Evolutionary conservation across 73 alveolate genomes (phyloP).

Genomic region (Stentor coeruleus): DNA sequence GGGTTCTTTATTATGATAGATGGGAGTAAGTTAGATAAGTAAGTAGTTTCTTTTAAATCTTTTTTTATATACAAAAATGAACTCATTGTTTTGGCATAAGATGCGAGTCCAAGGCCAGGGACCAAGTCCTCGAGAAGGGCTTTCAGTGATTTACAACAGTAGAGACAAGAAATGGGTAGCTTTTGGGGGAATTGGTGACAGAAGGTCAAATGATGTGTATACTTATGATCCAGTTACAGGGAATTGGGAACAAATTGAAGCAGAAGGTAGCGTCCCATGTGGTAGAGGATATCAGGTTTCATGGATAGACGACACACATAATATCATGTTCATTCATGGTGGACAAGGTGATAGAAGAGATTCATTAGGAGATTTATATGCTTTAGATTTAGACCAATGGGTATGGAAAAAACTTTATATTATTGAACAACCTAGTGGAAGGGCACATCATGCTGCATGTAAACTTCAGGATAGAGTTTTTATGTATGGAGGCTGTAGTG

Average conservation of each 20-base stretch:
- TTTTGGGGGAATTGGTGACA: constrained; percentile 23
- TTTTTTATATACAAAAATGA: no score
- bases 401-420: constrained; percentile 25
- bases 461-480: neutral
- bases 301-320: constrained; percentile 25
- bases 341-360: constrained; percentile 24
- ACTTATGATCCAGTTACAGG: constrained; percentile 24
- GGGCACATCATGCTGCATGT: constrained; percentile 27
- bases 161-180: constrained; percentile 3
- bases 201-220: constrained; percentile 24
- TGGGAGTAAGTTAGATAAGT: no score
- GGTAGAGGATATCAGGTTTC: constrained; percentile 25
- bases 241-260: constrained; percentile 22
- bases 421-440: constrained; percentile 22
- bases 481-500: constrained; percentile 26
- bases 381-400: constrained; percentile 26
- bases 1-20: neutral
- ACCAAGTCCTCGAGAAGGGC: constrained; percentile 23
- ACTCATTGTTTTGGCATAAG: constrained; percentile 21
- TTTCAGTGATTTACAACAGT: neutral
- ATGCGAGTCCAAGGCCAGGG: neutral
- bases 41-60: no score
- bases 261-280: constrained; percentile 20
- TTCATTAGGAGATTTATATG: constrained; percentile 11
- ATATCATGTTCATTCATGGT: constrained; percentile 20